Evolutionary conservation across 805 yeast species (phyloP).

Genomic region (Jamesozyma piceae): DNA sequence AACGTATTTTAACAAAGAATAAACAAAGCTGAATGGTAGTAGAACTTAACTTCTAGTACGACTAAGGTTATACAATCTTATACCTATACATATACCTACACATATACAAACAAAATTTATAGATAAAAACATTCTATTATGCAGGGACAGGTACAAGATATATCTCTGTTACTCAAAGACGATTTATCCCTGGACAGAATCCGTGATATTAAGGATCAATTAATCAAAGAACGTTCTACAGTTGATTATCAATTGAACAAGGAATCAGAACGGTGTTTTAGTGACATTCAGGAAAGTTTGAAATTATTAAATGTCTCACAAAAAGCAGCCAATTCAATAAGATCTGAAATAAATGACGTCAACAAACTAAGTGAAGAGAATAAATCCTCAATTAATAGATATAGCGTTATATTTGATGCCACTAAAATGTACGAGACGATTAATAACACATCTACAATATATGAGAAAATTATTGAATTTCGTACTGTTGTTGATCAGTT

Average conservation of each 20-base stretch:
- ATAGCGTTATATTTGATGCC: constrained; percentile 58
- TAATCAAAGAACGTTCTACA: constrained; percentile 60
- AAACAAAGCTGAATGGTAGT: background rate
- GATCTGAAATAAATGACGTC: constrained; percentile 37
- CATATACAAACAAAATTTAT: too few relatives aligned
- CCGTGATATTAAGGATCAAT: constrained; percentile 42
- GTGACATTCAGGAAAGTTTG: constrained; percentile 40
- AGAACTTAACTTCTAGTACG: too few relatives aligned
- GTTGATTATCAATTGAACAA: constrained; percentile 66
- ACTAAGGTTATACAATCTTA: too few relatives aligned
- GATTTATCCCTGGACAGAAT: constrained; percentile 49
- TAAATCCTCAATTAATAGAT: constrained; percentile 50
- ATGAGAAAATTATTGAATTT: constrained; percentile 51
- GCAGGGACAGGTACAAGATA: background rate
- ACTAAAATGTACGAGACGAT: constrained; percentile 65
- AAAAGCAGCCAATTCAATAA: constrained; percentile 42
- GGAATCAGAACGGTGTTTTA: constrained; percentile 58
- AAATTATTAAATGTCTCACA: constrained; percentile 33
- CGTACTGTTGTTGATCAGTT: constrained; percentile 42
- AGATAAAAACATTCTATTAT: too few relatives aligned
- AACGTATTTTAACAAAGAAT: background rate
- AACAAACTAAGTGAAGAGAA: constrained; percentile 46
- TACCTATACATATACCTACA: too few relatives aligned
- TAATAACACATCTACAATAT: constrained; percentile 56
- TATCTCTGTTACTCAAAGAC: constrained; percentile 30